Conservation (phyloP, 257 asterid species). For the Rubia yunnanensis region DNA sequence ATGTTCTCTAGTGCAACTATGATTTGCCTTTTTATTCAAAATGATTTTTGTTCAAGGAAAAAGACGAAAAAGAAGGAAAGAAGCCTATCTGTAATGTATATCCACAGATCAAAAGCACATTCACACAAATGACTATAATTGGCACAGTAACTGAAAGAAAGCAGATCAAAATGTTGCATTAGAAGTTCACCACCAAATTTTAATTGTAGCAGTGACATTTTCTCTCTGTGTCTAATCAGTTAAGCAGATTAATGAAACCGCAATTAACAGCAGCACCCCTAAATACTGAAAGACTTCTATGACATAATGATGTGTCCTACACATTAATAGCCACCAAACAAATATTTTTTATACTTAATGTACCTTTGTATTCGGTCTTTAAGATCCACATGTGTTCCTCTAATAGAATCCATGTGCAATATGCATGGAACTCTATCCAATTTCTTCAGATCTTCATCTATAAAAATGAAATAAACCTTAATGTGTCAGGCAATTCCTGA, state of each 20-base stretch:
- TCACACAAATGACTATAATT: no score
- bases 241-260: not conserved
- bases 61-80: not conserved
- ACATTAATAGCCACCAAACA: not conserved
- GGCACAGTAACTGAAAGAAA: not conserved
- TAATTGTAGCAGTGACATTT: not conserved
- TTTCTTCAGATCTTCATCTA: conserved; percentile 37
- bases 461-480: conserved; percentile 7
- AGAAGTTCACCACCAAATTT: not conserved
- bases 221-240: not conserved
- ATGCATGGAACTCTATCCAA: conserved; percentile 37
- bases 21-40: not conserved
- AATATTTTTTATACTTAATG: not conserved
- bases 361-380: conserved; percentile 34
- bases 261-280: not conserved
- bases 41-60: not conserved
- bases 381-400: conserved; percentile 40
- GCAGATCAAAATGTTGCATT: not conserved
- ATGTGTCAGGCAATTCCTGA: not conserved
- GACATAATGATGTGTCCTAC: not conserved
- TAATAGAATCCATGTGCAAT: conserved; percentile 44
- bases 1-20: not conserved
- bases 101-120: not conserved
- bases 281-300: not conserved
- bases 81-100: not conserved